These are phyloP conservation scores for Canariomyces notabilis DNA, from an alignment of 2,329 filamentous ascomycete species.

Conservation along the genomic window DNA sequence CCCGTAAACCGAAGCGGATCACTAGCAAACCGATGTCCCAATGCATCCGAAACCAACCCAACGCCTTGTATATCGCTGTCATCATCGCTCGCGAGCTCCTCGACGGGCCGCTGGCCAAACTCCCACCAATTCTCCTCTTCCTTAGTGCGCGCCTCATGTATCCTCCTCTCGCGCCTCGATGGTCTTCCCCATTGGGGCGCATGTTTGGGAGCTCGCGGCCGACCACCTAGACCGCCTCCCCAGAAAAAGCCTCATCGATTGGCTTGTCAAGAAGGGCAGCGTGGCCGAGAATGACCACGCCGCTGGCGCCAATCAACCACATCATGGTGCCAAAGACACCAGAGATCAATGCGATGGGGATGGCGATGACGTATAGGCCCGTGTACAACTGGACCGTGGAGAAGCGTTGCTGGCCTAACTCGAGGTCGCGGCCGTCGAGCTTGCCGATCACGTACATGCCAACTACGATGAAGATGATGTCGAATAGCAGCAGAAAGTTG, in stretches of 20 bases:
- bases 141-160: slow-evolving; percentile 46
- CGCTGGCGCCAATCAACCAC: slow-evolving; percentile 94
- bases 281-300: slow-evolving; percentile 90
- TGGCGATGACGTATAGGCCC: slow-evolving; percentile 71
- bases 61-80: slow-evolving; percentile 52
- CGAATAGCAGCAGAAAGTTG: slow-evolving; percentile 81
- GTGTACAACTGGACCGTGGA: slow-evolving; percentile 95
- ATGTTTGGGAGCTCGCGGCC: slow-evolving; percentile 96
- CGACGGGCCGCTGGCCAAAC: slow-evolving; percentile 47
- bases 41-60: slow-evolving; percentile 39
- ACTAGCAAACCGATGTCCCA: slow-evolving; percentile 48
- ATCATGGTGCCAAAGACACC: slow-evolving; percentile 80
- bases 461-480: slow-evolving; percentile 79
- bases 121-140: slow-evolving; percentile 37
- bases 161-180: slow-evolving; percentile 79
- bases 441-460: slow-evolving; percentile 91
- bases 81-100: slow-evolving; percentile 62
- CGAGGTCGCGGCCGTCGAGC: slow-evolving; percentile 81
- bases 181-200: slow-evolving; percentile 99
- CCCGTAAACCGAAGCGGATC: slow-evolving; percentile 59
- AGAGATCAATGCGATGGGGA: slow-evolving; percentile 80
- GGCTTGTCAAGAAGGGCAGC: slow-evolving; percentile 96
- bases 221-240: slow-evolving; percentile 99
- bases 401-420: slow-evolving; percentile 75
- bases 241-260: slow-evolving; percentile 99